Evolutionary conservation across 129 eudicot genomes (phyloP), one percentile per base, ranked within the genome.

Genomic region (Flaveria sonorensis): DNA sequence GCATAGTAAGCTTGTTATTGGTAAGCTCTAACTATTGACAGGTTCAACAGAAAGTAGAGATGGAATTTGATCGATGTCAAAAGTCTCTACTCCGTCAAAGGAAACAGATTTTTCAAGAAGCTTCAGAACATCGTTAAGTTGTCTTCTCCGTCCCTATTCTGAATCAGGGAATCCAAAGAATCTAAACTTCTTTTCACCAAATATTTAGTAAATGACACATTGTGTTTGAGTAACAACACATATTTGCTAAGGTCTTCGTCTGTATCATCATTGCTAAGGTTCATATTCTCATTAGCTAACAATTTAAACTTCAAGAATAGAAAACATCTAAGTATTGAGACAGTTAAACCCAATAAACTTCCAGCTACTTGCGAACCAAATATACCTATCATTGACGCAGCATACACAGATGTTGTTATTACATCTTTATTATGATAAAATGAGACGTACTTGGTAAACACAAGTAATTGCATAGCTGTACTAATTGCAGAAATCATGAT

Each of bases 21-120:
- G 73, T 68, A 68, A 68, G 56, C 73, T 68, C 73, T 57, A 68
- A 68, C 36, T 68, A 1, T 68, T 68, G 21, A 68, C 55, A 10
- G 8, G 72, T 21, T 43, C 55, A 42, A 68, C 57, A 21, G 20
- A 12, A 68, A 42, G 40, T 6, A 20, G 6, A 20, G 56, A 20
- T 68, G 1, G 56, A 45, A 68, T 1, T 12, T 45, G 56, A 21
- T 68, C 40, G 6, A 1, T 45, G 39, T 68, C 57, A 5, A 68
- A 68, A 4, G 1, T 10, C 73, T 10, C 56, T 5, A 68, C 73
- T 45, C 73, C 73, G 1, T 68, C 11, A 32, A 45, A 68, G 20
- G 30, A 10, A 19, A 0, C 64, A 20, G 32, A 68, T 11, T 68
- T 13, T 21, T 67, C 24, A 67, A 67, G 52, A 67, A 67, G 72